These are phyloP conservation scores for Pichia scutulata DNA, from an alignment of 805 yeast genomes.

Conservation along the genomic window DNA sequence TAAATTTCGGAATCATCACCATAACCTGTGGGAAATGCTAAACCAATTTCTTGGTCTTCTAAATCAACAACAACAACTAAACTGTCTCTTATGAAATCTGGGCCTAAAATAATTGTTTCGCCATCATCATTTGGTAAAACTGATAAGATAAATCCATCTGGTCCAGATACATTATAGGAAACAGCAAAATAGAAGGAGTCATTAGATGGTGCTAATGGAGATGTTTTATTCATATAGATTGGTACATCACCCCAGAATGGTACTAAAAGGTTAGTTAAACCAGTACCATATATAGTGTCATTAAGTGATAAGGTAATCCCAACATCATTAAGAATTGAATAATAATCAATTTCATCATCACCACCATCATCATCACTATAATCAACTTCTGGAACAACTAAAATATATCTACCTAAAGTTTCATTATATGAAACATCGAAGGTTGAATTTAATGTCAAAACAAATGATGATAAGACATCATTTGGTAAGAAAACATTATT, in stretches of 20 bases:
- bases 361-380: neutral
- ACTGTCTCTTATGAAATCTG: neutral
- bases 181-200: neutral
- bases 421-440: conserved; percentile 3
- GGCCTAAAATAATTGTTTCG: conserved; percentile 4
- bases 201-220: neutral
- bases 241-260: neutral
- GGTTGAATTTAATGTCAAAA: neutral
- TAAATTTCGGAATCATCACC: too few relatives aligned
- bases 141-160: neutral
- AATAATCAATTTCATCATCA: too few relatives aligned
- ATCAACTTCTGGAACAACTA: neutral
- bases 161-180: neutral
- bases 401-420: neutral
- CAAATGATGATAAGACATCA: conserved; percentile 1
- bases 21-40: conserved; percentile 26
- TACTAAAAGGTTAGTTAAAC: neutral
- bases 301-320: neutral
- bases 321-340: neutral
- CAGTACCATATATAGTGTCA: neutral
- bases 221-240: neutral
- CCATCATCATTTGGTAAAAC: conserved; percentile 7
- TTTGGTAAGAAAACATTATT: conserved; percentile 8
- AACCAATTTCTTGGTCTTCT: conserved; percentile 33
- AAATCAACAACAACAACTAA: conserved; percentile 46